Evolutionary conservation across 176 grass and related monocot species (phyloP).

Genomic region (Rhynchospora pubera): DNA sequence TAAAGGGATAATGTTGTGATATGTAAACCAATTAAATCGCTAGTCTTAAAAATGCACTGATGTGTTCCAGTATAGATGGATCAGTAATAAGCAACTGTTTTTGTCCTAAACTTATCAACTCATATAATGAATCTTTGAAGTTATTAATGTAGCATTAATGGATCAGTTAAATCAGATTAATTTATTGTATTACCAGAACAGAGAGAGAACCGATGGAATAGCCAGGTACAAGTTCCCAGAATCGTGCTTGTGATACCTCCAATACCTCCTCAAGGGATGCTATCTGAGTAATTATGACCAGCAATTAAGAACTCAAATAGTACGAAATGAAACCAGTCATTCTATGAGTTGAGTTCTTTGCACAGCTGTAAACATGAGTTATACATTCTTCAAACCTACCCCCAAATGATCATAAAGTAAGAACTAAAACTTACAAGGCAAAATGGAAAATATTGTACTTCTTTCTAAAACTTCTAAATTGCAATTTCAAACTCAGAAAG

Average conservation of each 20-base stretch:
- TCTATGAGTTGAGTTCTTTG: not conserved
- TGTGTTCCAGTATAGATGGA: not conserved
- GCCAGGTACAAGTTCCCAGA: slow-evolving; percentile 91
- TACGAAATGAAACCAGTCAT: not conserved
- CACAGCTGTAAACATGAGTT: not conserved
- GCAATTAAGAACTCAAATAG: not conserved
- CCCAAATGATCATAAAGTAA: not conserved
- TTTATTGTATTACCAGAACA: slow-evolving; percentile 36
- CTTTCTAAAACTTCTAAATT: not conserved
- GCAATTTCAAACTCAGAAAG: not conserved
- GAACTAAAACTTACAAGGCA: not conserved
- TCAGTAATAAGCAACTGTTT: not conserved
- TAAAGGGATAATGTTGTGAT: not conserved
- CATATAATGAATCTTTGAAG: not conserved
- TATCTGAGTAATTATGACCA: slow-evolving; percentile 40
- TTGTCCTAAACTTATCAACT: no score
- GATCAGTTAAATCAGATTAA: not conserved
- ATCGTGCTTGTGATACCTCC: slow-evolving; percentile 55
- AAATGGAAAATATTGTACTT: not conserved
- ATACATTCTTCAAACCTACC: not conserved
- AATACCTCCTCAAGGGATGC: slow-evolving; percentile 60
- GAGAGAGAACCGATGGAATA: slow-evolving; percentile 65
- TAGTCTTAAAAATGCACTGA: not conserved
- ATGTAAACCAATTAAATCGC: not conserved
- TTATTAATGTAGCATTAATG: no score